Evolutionary conservation across 352 stramenopile species (phyloP).

Genomic region (Phytophthora multivora): DNA sequence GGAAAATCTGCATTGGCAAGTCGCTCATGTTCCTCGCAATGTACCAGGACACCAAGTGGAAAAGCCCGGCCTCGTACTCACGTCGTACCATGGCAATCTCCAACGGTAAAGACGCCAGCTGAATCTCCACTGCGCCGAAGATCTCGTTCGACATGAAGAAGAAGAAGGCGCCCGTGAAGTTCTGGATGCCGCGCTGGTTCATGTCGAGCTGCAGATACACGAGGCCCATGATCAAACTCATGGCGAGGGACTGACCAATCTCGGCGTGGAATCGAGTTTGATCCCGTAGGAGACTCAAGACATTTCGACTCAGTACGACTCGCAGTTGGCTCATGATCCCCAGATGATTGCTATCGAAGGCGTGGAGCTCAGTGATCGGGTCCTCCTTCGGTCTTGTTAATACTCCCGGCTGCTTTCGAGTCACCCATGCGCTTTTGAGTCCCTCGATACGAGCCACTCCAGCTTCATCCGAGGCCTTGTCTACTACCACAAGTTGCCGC

Average conservation of each 20-base stretch:
- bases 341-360: slow-evolving; percentile 18
- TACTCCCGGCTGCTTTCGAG: neutral
- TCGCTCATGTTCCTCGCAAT: slow-evolving; percentile 58
- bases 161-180: slow-evolving; percentile 51
- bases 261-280: slow-evolving; percentile 27
- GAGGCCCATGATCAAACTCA: slow-evolving; percentile 28
- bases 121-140: slow-evolving; percentile 23
- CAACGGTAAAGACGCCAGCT: slow-evolving; percentile 25
- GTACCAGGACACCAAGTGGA: slow-evolving; percentile 49
- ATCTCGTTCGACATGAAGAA: slow-evolving; percentile 50
- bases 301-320: slow-evolving; percentile 41
- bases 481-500: slow-evolving; percentile 42
- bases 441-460: slow-evolving; percentile 27
- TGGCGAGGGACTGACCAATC: neutral
- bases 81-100: slow-evolving; percentile 45
- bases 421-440: slow-evolving; percentile 27
- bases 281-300: slow-evolving; percentile 39
- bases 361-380: neutral
- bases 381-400: neutral
- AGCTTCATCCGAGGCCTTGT: slow-evolving; percentile 31
- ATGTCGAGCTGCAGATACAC: slow-evolving; percentile 55
- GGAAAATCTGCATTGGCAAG: slow-evolving; percentile 47
- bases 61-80: slow-evolving; percentile 52
- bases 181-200: slow-evolving; percentile 44
- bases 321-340: slow-evolving; percentile 26